Conservation (phyloP, 1,284 basidiomycete species). For the Malassezia globosa region DNA sequence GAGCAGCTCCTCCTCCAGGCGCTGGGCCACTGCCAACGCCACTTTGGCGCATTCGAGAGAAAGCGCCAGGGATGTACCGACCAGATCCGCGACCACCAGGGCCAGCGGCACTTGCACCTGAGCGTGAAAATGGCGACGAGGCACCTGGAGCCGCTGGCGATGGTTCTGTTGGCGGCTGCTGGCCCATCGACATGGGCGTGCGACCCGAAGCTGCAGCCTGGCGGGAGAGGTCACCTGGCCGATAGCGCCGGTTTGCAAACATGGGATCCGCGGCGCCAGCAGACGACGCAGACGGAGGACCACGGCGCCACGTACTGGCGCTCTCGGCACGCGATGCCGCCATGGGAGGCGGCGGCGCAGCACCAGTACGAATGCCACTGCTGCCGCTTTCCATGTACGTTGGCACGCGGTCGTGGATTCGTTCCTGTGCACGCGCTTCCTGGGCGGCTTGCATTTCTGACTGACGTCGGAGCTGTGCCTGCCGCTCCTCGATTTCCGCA, state of each 20-base stretch:
- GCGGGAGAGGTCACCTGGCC: slow-evolving; percentile 14
- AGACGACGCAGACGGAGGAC: slow-evolving; percentile 5
- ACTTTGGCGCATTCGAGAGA: slow-evolving; percentile 14
- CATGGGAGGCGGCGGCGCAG: background rate
- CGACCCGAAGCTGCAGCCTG: background rate
- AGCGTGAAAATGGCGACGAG: background rate
- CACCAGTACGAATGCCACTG: background rate
- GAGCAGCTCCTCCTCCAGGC: background rate
- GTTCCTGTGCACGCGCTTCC: slow-evolving; percentile 31
- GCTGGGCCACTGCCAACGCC: slow-evolving; percentile 3
- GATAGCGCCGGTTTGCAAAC: slow-evolving; percentile 19
- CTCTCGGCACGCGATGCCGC: slow-evolving; percentile 7
- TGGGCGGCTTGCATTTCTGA: slow-evolving; percentile 34
- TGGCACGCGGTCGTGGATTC: slow-evolving; percentile 12
- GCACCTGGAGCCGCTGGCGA: background rate
- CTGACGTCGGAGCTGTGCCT: slow-evolving; percentile 33
- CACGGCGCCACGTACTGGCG: slow-evolving; percentile 9
- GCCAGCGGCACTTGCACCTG: background rate
- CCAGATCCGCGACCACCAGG: slow-evolving; percentile 3
- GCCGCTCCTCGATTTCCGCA: slow-evolving; percentile 42
- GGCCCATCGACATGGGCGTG: background rate
- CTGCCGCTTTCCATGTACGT: too few species aligned
- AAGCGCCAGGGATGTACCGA: slow-evolving; percentile 13
- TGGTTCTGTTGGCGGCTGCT: background rate
- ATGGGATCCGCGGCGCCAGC: slow-evolving; percentile 14